phyloP scores from a whole-genome alignment of 1,284 basidiomycete genomes.

The Puccinia triticina region DNA sequence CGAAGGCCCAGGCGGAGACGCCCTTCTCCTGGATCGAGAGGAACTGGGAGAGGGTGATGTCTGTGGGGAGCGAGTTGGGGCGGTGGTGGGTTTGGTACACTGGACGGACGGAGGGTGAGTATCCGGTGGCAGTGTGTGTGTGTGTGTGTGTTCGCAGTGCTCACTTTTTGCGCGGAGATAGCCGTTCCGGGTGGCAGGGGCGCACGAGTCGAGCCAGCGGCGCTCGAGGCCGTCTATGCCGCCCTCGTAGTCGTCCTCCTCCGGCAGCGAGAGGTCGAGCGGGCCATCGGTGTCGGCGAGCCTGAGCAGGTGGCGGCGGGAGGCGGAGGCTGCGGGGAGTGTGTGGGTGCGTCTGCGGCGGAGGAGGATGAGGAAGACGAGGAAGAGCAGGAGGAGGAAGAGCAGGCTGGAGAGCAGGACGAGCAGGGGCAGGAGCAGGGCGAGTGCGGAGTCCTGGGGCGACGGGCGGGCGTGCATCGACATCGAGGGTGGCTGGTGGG shows the following conservation, averaged over 20 bases:
- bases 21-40: conserved; percentile 97
- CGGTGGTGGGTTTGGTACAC: conserved; percentile 88
- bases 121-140: too few species aligned
- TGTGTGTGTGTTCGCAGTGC: conserved; percentile 17
- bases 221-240: conserved; percentile 87
- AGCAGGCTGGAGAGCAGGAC: conserved; percentile 90
- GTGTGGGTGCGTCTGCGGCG: conserved; percentile 69
- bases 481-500: neutral
- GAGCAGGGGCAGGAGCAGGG: conserved; percentile 83
- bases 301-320: conserved; percentile 60
- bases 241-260: conserved; percentile 75
- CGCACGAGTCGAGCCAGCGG: conserved; percentile 85
- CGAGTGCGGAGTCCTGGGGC: conserved; percentile 59
- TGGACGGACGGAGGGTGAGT: conserved; percentile 61
- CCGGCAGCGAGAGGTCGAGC: conserved; percentile 86
- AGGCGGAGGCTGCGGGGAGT: conserved; percentile 56
- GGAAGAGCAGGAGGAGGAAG: conserved; percentile 84
- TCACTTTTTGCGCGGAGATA: conserved; percentile 86
- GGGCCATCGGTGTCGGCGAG: conserved; percentile 87
- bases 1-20: conserved; percentile 94
- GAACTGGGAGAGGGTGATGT: conserved; percentile 95
- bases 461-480: too few species aligned
- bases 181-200: conserved; percentile 70
- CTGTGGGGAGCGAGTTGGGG: conserved; percentile 86
- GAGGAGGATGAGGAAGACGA: conserved; percentile 81